Evolutionary conservation across 768 basidiomycete genomes (phyloP), one percentile per base, ranked within the genome.

Genomic region (Lactarius pseudohatsudake): DNA sequence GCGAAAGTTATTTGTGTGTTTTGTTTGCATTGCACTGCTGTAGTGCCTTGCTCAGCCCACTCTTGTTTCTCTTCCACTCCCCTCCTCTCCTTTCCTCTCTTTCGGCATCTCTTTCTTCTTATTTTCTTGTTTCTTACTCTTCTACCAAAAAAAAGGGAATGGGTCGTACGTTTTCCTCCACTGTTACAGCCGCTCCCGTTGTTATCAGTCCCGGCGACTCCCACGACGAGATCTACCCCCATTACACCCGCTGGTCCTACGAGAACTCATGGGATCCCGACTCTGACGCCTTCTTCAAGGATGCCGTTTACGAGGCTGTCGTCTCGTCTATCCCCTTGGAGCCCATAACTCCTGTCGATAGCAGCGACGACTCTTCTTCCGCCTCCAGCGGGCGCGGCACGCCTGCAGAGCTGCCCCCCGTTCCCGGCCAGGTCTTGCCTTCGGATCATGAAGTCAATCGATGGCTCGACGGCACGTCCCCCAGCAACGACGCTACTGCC

Each of bases 231-330:
- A 57, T 64, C 26, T 57, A 40, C 16, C 61, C 69, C 13, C 55
- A 47, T 34, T 69, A 69, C 38, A 22, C 28, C 57, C 62, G 50
- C 57, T 71, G 71, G 71, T 62, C 67, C 38, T 72, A 71, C 38
- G 65, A 64, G 30, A 71, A 71, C 38, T 18, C 71, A 40, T 72
- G 68, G 62, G 71, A 72, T 63, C 71, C 71, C 47, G 71, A 72
- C 58, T 66, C 64, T 0, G 71, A 72, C 22, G 70, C 71, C 26
- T 72, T 72, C 64, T 72, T 72, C 57, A 61, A 66, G 50, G 70
- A 72, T 45, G 70, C 66, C 8, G 65, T 72, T 22, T 69, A 69
- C 36, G 71, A 72, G 64, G 64, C 63, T 11, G 43, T 59, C 30
- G 60, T 72, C 50, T 54, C 69, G 6, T 30, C 38, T 11, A 53